Evolutionary conservation across 2,329 filamentous ascomycete genomes (phyloP).

Genomic region (Stemphylium beticola): DNA sequence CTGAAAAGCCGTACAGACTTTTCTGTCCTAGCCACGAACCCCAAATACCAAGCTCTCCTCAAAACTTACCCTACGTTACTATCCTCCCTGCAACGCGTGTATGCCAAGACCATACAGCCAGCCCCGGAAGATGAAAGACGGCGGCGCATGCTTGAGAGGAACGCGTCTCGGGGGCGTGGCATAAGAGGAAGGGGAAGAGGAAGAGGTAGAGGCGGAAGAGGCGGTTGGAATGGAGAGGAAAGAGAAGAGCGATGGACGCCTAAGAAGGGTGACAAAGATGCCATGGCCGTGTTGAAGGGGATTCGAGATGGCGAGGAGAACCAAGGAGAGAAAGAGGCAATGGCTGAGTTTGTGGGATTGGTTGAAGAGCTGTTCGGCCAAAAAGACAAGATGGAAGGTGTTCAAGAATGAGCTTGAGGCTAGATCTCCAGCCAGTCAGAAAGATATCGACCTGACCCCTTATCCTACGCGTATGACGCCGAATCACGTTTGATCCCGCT

Average conservation of each 20-base stretch:
- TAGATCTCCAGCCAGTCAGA: neutral
- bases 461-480: neutral
- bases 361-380: constrained; percentile 34
- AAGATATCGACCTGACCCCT: no score
- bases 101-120: constrained; percentile 43
- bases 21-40: constrained; percentile 36
- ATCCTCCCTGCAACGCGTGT: constrained; percentile 38
- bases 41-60: constrained; percentile 36
- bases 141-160: constrained; percentile 19
- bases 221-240: constrained; percentile 19
- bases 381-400: neutral
- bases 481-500: neutral
- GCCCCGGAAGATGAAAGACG: constrained; percentile 32
- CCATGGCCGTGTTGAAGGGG: constrained; percentile 34
- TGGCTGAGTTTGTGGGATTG: constrained; percentile 50
- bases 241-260: constrained; percentile 32
- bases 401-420: neutral
- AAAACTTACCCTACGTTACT: constrained; percentile 34
- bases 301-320: constrained; percentile 36
- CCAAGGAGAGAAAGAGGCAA: constrained; percentile 45
- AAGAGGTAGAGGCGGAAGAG: constrained; percentile 23
- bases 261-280: constrained; percentile 41
- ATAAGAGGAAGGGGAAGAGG: constrained; percentile 25
- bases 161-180: constrained; percentile 23
- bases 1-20: constrained; percentile 41